Base-by-base conservation (phyloP, 2,329 filamentous ascomycete genomes). In the Fusarium nisikadoi region DNA sequence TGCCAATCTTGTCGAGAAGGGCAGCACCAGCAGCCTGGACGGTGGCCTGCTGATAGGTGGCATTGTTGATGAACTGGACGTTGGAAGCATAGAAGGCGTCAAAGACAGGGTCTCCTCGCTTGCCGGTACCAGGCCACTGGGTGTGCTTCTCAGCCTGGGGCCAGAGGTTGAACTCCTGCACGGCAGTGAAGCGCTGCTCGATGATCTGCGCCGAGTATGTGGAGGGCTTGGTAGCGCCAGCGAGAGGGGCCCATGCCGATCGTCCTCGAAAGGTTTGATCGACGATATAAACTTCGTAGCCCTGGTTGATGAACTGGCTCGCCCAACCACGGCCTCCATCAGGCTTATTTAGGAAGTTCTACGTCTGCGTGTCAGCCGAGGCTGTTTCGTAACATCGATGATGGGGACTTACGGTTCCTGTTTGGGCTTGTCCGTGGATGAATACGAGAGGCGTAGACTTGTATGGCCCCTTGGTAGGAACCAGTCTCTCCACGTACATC, bases 1-100 rank as follows among this genome's bases (percentile, higher is more conserved):
- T 80, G 46, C 80, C 83, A 65, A 85, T 84, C 63, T 73, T 80
- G 73, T 85, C 84, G 5, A 86, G 78, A 6, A 86, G 79, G 10
- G 81, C 82, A 11, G 81, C 80, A 6, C 85, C 82, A 8, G 73
- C 73, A 14, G 55, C 54, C 20, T 75, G 73, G 1, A 75, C 73
- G 1, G 72, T 62, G 6, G 41, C 36, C 8, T 75, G 73, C 23
- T 75, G 73, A 14, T 75, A 75, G 2, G 68, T 75, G 12, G 68
- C 65, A 25, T 75, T 75, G 58, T 42, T 66, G 54, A 75, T 62
- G 38, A 72, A 75, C 53, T 75, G 53, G 14, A 75, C 68, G n/a
- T 75, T 75, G 29, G 73, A 73, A 31, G 70, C 73, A 27, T 75
- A 75, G n/a, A 75, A 75, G 20, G 73, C 52, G 39, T 75, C 72